Conservation (phyloP, 345 rosid genomes). For the Heritiera fomes region DNA sequence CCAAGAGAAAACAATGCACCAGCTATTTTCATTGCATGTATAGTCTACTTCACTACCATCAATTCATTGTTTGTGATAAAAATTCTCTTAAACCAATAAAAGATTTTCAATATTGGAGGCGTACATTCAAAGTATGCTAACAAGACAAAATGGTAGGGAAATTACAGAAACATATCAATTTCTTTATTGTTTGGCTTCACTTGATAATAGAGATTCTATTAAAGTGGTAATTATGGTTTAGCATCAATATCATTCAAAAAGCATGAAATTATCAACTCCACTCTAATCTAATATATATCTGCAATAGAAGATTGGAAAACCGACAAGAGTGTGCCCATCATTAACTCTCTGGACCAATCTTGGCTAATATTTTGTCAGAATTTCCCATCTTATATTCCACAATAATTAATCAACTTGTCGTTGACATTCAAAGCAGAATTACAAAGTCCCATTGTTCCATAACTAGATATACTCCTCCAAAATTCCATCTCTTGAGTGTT, state of each 20-base stretch:
- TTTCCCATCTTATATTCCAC: background rate
- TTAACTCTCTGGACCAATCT: background rate
- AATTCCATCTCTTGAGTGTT: background rate
- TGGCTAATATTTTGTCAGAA: background rate
- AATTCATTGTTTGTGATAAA: too few species aligned
- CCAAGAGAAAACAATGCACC: too few species aligned
- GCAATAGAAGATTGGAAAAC: background rate
- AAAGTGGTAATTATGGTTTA: background rate
- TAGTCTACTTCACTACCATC: too few species aligned
- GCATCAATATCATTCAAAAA: too few species aligned
- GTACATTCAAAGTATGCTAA: too few species aligned
- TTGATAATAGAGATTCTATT: background rate
- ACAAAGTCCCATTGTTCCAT: background rate
- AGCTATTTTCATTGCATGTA: too few species aligned
- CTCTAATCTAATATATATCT: background rate
- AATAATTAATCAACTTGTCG: background rate
- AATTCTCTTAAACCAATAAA: too few species aligned
- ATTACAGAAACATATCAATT: too few species aligned
- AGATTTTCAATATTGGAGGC: too few species aligned
- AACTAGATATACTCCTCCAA: background rate
- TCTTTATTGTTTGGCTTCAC: background rate
- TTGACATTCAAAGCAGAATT: background rate
- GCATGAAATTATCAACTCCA: background rate
- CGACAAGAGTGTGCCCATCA: background rate
- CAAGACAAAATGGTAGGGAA: too few species aligned